Evolutionary conservation across 495 filamentous ascomycete genomes (phyloP).

Genomic region (Aspergillus ellipticus): DNA sequence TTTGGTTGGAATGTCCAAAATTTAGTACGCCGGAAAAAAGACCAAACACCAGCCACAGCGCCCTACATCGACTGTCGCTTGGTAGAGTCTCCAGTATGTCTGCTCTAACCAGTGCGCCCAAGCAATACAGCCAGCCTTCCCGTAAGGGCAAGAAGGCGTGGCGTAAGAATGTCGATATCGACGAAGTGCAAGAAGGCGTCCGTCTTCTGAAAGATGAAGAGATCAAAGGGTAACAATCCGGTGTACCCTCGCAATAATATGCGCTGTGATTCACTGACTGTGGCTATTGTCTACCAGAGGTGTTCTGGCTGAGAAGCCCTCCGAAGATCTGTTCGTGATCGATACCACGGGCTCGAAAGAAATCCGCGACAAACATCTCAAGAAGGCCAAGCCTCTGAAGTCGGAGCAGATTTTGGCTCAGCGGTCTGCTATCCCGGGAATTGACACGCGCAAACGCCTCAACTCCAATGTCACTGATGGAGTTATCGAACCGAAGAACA

Average conservation of each 20-base stretch:
- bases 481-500: conserved; percentile 61
- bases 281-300: conserved; percentile 51
- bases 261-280: conserved; percentile 6
- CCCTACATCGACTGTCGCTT: background rate
- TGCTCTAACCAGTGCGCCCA: conserved; percentile 42
- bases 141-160: conserved; percentile 98
- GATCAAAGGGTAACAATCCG: conserved; percentile 67
- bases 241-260: background rate
- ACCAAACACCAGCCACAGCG: conserved; percentile 2
- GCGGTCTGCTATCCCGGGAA: conserved; percentile 73
- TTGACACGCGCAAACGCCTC: conserved; percentile 71
- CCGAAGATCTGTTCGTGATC: conserved; percentile 76
- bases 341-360: conserved; percentile 66
- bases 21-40: conserved; percentile 24
- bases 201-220: conserved; percentile 81
- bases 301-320: conserved; percentile 71
- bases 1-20: conserved; percentile 25
- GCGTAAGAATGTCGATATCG: conserved; percentile 95
- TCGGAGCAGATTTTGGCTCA: conserved; percentile 85
- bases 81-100: conserved; percentile 31
- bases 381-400: conserved; percentile 71
- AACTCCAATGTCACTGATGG: conserved; percentile 58
- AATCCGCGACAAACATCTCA: conserved; percentile 58
- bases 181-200: conserved; percentile 77
- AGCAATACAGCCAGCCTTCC: conserved; percentile 74